Evolutionary conservation across 2,329 filamentous ascomycete species (phyloP).

Genomic region (Pestalotiopsis sp.): DNA sequence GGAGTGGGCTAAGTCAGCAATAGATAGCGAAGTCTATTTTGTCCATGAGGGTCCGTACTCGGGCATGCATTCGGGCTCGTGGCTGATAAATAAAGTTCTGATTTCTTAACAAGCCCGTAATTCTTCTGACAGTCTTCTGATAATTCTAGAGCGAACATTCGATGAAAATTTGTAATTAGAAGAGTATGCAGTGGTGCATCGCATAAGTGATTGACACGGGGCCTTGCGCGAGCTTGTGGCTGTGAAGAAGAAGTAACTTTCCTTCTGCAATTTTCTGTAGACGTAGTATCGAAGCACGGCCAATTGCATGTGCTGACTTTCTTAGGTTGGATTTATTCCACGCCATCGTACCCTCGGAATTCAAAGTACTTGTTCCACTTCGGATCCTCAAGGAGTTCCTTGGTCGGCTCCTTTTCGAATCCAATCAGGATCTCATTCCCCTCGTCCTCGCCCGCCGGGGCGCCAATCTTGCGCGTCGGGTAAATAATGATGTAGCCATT

Average conservation of each 20-base stretch:
- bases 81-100: not conserved
- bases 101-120: too few species aligned
- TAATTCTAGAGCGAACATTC: not conserved
- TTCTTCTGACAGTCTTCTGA: not conserved
- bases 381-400: constrained; percentile 19
- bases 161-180: not conserved
- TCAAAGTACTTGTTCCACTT: constrained; percentile 24
- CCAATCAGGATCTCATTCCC: constrained; percentile 22
- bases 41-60: not conserved
- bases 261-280: too few species aligned
- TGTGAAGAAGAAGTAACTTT: too few species aligned
- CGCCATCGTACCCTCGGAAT: constrained; percentile 15
- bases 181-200: not conserved
- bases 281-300: too few species aligned
- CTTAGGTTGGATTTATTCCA: not conserved
- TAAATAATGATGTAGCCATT: constrained; percentile 20
- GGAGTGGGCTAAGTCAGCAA: not conserved
- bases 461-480: constrained; percentile 16
- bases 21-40: not conserved
- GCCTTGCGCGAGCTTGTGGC: not conserved
- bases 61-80: not conserved
- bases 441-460: constrained; percentile 16
- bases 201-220: not conserved
- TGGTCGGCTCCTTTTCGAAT: constrained; percentile 19
- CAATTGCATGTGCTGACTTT: too few species aligned